Conservation (phyloP, 2,329 filamentous ascomycete species). For the Aotearoamyces nothofagi region DNA sequence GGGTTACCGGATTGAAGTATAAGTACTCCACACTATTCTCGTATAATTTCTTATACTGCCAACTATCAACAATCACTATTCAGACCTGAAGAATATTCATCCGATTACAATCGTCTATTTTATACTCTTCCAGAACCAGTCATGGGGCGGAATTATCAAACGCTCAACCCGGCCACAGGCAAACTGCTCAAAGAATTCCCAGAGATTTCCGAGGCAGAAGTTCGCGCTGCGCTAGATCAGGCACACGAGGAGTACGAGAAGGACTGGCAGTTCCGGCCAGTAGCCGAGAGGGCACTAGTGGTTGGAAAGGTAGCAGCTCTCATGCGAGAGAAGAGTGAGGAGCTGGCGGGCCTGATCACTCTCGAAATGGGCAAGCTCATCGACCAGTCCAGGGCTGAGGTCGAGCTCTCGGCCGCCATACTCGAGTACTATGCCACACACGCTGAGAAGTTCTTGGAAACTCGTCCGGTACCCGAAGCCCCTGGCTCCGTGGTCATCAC, state of each 20-base stretch:
- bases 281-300: not conserved
- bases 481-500: not conserved
- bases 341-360: not conserved
- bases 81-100: too few relatives aligned
- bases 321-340: not conserved
- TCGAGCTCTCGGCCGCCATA: not conserved
- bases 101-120: too few relatives aligned
- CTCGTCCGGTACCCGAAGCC: not conserved
- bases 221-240: not conserved
- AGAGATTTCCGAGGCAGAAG: slow-evolving; percentile 1
- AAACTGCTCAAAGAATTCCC: not conserved
- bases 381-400: not conserved
- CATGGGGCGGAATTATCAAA: too few relatives aligned
- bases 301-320: not conserved
- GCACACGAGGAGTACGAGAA: slow-evolving; percentile 1
- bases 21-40: too few relatives aligned
- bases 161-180: slow-evolving; percentile 1
- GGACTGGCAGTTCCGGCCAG: not conserved
- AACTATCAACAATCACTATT: too few relatives aligned
- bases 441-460: not conserved
- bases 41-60: too few relatives aligned
- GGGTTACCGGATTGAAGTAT: too few relatives aligned
- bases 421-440: slow-evolving; percentile 1
- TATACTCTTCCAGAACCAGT: too few relatives aligned
- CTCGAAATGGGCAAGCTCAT: slow-evolving; percentile 1